phyloP scores from a whole-genome alignment of 306 rosid genomes.

The Fagus sylvatica region DNA sequence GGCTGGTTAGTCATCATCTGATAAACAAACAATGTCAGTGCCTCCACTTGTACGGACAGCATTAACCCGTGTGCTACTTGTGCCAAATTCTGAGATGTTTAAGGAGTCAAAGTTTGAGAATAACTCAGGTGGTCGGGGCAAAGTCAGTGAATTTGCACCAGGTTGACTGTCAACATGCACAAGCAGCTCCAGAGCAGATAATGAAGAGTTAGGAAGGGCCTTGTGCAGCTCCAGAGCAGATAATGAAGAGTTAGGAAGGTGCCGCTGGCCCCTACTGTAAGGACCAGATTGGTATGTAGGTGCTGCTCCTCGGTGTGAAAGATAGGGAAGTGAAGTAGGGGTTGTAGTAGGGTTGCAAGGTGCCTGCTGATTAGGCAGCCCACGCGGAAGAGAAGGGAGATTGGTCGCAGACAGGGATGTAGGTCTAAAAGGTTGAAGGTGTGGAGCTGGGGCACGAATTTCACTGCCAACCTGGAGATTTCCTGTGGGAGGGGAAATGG shows the following conservation, averaged over 20 bases:
- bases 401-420: conserved; percentile 29
- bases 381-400: conserved; percentile 25
- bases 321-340: conserved; percentile 30
- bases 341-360: conserved; percentile 28
- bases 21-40: conserved; percentile 65
- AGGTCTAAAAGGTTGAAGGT: conserved; percentile 61
- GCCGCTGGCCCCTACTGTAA: conserved; percentile 17
- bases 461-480: conserved; percentile 43
- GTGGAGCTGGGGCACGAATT: conserved; percentile 75
- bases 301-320: conserved; percentile 27
- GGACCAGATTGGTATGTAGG: conserved; percentile 31
- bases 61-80: conserved; percentile 22
- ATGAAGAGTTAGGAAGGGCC: no score
- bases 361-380: conserved; percentile 42
- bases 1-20: conserved; percentile 71
- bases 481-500: conserved; percentile 37
- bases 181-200: conserved; percentile 12
- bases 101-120: conserved; percentile 9
- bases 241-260: no score
- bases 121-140: conserved; percentile 19
- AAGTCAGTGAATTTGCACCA: conserved; percentile 14
- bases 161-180: conserved; percentile 31
- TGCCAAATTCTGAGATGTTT: conserved; percentile 25
- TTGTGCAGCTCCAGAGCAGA: no score
- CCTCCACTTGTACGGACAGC: conserved; percentile 26